Base-by-base conservation (phyloP, 2,329 filamentous ascomycete genomes). In the Colletotrichum acutatum region DNA sequence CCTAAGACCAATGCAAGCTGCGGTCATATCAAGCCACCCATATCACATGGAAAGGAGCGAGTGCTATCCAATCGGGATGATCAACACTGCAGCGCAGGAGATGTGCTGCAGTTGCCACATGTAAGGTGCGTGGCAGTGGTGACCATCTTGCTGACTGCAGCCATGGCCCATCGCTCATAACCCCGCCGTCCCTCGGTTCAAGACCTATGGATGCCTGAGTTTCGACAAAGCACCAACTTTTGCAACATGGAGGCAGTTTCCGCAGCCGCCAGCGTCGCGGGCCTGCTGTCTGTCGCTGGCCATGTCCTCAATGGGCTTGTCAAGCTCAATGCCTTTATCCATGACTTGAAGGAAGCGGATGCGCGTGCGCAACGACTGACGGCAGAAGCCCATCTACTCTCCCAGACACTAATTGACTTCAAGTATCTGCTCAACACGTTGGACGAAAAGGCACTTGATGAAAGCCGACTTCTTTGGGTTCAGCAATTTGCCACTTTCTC, bases 391-490 rank as follows among this genome's bases (percentile, higher is more conserved):
- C 2, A n/a, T 0, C 19, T 46, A 0, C 42, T 46, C 19, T 46
- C 42, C 0, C 16, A 46, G 42, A 46, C 42, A 3, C 0, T 46
- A 1, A 9, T n/a, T 46, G 42, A 46, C 19, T 46, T 46, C 42
- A 19, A 46, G 42, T 46, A 16, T 46, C 42, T 46, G 19, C 42
- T 46, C 42, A 46, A 46, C 2, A n/a, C 2, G 7, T n/a, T 46
- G 6, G 42, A 46, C 19, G 42, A 46, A 46, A 46, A n/a, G 6
- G 42, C 42, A 0, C 42, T 46, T 0, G 7, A 46, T n/a, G 2
- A 1, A 9, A 46, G 0, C 19, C 42, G 3, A 9, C 0, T 3
- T 0, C 4, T 46, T n/a, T 46, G 42, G 42, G 16, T n/a, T 0
- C 42, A 46, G 19, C 42, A 46, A 0, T 46, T 46, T 46, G 42